These are phyloP conservation scores for Saccharum spontaneum DNA, from an alignment of 176 grass and related monocot species.

Conservation along the genomic window DNA sequence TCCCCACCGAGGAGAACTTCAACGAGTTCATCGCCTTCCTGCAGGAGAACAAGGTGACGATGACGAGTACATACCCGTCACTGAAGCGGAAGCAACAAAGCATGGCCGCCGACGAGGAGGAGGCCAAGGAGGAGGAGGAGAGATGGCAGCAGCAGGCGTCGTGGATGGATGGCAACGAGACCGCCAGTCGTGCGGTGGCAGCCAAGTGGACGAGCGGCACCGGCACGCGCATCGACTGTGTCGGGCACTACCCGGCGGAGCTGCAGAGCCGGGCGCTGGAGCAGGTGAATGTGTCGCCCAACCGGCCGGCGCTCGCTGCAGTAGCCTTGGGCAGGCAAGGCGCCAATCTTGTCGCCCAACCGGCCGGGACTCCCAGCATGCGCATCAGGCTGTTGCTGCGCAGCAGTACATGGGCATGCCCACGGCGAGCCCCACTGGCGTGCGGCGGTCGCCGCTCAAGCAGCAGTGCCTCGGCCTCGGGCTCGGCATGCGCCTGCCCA, in stretches of 20 bases:
- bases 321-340: constrained; percentile 1
- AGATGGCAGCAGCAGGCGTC: neutral
- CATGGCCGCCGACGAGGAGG: too few relatives aligned
- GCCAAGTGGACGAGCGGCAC: constrained; percentile 52
- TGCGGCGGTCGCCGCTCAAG: constrained; percentile 1
- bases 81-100: neutral
- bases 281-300: constrained; percentile 65
- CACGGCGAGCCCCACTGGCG: neutral
- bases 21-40: constrained; percentile 71
- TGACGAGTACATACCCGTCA: constrained; percentile 40
- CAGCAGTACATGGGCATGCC: constrained; percentile 43
- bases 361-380: constrained; percentile 49
- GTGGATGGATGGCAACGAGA: neutral
- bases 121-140: neutral
- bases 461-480: constrained; percentile 44
- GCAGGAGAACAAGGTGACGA: constrained; percentile 69
- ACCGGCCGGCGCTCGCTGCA: neutral
- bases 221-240: constrained; percentile 64
- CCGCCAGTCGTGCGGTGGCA: neutral
- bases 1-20: constrained; percentile 78
- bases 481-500: constrained; percentile 48
- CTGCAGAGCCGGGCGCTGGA: constrained; percentile 66
- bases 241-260: constrained; percentile 56
- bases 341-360: constrained; percentile 61
- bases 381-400: constrained; percentile 52